Base-by-base conservation (phyloP, 805 yeast species). In the Candida quercuum region DNA sequence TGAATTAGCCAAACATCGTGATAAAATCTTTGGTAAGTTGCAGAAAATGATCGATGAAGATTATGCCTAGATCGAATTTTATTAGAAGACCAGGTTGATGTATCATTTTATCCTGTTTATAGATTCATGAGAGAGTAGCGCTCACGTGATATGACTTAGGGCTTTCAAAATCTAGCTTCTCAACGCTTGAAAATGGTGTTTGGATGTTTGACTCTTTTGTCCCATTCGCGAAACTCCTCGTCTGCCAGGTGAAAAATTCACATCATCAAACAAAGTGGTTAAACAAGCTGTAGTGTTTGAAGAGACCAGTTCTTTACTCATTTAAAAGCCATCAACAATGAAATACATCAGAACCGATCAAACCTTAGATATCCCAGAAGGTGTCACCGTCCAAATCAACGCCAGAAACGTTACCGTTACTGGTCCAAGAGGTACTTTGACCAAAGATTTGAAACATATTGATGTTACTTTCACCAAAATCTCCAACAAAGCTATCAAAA, bases 381-480 rank as follows among this genome's bases (percentile, higher is more conserved):
- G 86, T 63, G 99, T 93, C 52, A 75, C 82, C 59, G 85, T 93
- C 57, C 70, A 72, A 66, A 91, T 93, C 81, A 85, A 87, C 71
- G 78, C 98, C 69, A 86, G 99, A 77, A 58, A 63, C 63, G 71
- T 93, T 67, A 81, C 79, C 59, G 98, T 93, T 56, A 77, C 83
- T 61, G 99, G 99, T 59, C 99, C 99, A 75, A 89, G 98, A 78
- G 99, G 99, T 73, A 74, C 77, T 54, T 76, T 91, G 66, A 65
- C 69, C 74, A 91, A 93, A 82, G 77, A 84, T 76, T 78, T 91
- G 67, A 80, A 82, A 67, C 99, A 93, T 77, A 81, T 93, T 61
- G 86, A 91, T 69, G 95, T 93, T 59, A 82, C 96, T 57, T 91
- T 93, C 83, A 59, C 68, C 63, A 87, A 89, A 77, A 64, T 85